A percentile compares a stretch with the other conserved stretches of the same genome.
These are phyloP conservation scores for Malus sieversii DNA, from an alignment of 306 rosid genomes.

Conservation along the genomic window DNA sequence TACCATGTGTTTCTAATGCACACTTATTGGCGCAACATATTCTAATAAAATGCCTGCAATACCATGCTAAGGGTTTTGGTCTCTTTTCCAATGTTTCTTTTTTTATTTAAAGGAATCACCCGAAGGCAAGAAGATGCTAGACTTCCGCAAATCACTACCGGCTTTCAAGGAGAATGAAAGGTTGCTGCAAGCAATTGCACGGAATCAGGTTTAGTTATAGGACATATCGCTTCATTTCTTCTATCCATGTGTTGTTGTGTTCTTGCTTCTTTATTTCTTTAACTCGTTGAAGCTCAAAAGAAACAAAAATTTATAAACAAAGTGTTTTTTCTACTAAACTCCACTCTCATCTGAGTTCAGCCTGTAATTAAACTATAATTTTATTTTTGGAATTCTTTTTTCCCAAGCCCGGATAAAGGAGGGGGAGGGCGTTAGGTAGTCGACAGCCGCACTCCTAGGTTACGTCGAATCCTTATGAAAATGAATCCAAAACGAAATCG, in stretches of 20 bases:
- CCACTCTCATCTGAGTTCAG: no score
- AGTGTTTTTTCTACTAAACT: no score
- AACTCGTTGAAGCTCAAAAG: background rate
- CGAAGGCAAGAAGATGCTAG: slow-evolving; percentile 47
- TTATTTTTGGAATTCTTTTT: no score
- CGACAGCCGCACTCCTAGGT: no score
- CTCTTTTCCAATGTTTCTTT: background rate
- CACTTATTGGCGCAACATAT: background rate
- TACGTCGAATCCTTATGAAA: no score
- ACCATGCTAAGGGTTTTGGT: background rate
- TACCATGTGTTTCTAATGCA: background rate
- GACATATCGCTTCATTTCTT: background rate
- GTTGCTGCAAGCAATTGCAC: slow-evolving; percentile 50
- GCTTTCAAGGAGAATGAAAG: slow-evolving; percentile 44
- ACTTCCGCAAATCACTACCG: slow-evolving; percentile 44
- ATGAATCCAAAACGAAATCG: no score
- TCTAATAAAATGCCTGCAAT: background rate
- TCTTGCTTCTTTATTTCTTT: background rate
- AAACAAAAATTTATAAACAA: no score
- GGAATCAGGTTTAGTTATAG: slow-evolving; percentile 36
- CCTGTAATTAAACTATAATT: no score
- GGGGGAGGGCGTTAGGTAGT: no score
- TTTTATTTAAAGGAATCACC: slow-evolving; percentile 41
- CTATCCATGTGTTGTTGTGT: background rate
- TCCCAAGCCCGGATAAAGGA: no score